phyloP scores from a whole-genome alignment of 768 basidiomycete genomes.

The Botryobasidium botryosum region DNA sequence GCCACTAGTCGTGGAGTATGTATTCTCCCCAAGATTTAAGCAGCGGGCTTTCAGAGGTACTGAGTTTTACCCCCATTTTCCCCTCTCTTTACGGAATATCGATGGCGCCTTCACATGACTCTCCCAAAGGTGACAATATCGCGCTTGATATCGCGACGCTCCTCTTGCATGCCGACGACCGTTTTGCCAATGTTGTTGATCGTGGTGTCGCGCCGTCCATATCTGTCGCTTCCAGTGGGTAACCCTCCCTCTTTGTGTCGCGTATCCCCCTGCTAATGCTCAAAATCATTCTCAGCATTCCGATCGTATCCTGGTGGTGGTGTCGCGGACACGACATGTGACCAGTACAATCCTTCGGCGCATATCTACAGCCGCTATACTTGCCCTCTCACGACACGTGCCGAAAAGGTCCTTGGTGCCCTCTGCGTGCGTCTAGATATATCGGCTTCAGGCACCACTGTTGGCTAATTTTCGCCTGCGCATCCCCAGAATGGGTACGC shows the following conservation, averaged over 20 bases:
- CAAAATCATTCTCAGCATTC: slow-evolving; percentile 12
- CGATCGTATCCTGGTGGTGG: neutral
- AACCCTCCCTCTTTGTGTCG: no score
- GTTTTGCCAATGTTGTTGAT: slow-evolving; percentile 15
- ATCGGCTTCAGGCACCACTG: neutral
- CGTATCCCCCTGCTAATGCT: no score
- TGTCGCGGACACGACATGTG: no score
- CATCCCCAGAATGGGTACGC: slow-evolving; percentile 28
- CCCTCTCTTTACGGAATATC: no score
- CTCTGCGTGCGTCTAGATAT: no score
- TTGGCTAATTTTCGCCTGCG: slow-evolving; percentile 22
- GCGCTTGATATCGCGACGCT: slow-evolving; percentile 23
- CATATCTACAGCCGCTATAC: slow-evolving; percentile 71
- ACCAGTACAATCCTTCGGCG: slow-evolving; percentile 35
- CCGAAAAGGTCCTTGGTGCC: slow-evolving; percentile 55
- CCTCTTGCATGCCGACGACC: slow-evolving; percentile 33
- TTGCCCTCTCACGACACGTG: slow-evolving; percentile 41
- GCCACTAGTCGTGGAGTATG: no score
- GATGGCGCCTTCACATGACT: no score
- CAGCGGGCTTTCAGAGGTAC: no score
- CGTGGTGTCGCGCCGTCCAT: slow-evolving; percentile 50
- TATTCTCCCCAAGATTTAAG: no score
- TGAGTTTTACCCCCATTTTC: no score
- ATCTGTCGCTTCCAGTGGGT: slow-evolving; percentile 63
- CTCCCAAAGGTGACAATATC: no score